Percentiles rank a stretch among this genome's conserved stretches.
phyloP scores from a whole-genome alignment of 768 basidiomycete species.

The Phaeotremella fagi region DNA sequence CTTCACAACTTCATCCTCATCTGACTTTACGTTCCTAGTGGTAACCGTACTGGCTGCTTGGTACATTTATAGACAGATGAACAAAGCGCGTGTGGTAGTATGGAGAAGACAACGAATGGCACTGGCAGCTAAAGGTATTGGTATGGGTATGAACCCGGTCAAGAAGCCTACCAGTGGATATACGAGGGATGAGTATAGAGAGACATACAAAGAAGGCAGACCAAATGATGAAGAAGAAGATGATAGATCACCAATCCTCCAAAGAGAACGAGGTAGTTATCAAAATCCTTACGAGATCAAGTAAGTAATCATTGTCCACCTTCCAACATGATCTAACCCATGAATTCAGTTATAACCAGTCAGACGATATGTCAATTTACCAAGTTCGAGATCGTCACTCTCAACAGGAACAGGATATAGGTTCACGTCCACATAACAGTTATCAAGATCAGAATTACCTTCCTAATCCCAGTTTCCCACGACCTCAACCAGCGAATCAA shows the following conservation, averaged over 20 bases:
- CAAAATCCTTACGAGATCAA: constrained; percentile 32
- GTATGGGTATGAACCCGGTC: constrained; percentile 11
- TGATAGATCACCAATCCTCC: constrained; percentile 23
- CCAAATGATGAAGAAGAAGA: constrained; percentile 17
- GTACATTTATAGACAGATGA: constrained; percentile 49
- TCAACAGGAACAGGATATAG: background rate
- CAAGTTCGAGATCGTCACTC: constrained; percentile 3
- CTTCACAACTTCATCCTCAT: background rate
- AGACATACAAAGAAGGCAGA: constrained; percentile 16
- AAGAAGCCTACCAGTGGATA: background rate
- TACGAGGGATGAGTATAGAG: background rate
- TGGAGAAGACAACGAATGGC: constrained; percentile 39
- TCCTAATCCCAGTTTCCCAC: background rate
- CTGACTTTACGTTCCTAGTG: constrained; percentile 27
- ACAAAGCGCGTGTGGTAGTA: constrained; percentile 36
- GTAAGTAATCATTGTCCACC: constrained; percentile 19
- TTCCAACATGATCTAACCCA: background rate
- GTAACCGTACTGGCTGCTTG: constrained; percentile 58
- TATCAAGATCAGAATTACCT: background rate
- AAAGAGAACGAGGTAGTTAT: constrained; percentile 14
- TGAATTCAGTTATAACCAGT: constrained; percentile 15
- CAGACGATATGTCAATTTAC: constrained; percentile 33
- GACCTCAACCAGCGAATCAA: background rate
- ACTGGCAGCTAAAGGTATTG: constrained; percentile 25
- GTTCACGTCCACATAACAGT: background rate